Base-by-base conservation (phyloP, 2,329 filamentous ascomycete genomes). In the Dothideomycetes sp. region DNA sequence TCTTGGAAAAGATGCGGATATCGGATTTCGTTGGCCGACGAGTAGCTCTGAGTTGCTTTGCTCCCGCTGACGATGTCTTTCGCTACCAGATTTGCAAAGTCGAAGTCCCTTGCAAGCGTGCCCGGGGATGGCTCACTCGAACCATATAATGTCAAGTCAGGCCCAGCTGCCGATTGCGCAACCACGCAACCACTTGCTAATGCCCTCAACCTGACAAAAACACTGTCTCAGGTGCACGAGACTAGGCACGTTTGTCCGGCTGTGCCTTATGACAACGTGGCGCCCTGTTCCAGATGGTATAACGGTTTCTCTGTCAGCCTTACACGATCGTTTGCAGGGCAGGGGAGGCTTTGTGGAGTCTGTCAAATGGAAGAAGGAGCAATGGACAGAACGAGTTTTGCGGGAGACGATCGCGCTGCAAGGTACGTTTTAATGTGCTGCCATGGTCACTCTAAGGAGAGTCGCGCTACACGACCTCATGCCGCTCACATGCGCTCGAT, bases 271-370 rank as follows among this genome's bases (percentile, higher is more conserved):
- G 39, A 41, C 39, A 36, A 33, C 11, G 39, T 41, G 39, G 39
- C 39, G 39, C 17, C n/a, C 30, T 41, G 39, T 41, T 37, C 39
- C 39, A 41, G 39, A 41, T 41, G 39, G 19, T 18, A 34, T 41
- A 41, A 41, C 39, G 39, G 39, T 36, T 41, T 41, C n/a, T 41
- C 36, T 18, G 39, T 41, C 39, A 41, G 39, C 39, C 39, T 41
- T 41, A 41, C 36, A 41, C 39, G 22, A 7, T 27, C 12, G 22
- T 27, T 27, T 12, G 22, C 7, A 27, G 22, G 22, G 22, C 22
- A 7, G 12, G 22, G 22, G 7, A 27, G 12, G 7, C 22, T n/a
- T n/a, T n/a, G n/a, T n/a, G n/a, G n/a, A n/a, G n/a, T n/a, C n/a
- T n/a, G n/a, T n/a, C n/a, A n/a, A n/a, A n/a, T n/a, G n/a, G n/a